A percentile compares a stretch with the other conserved stretches of the same genome.
Conservation (phyloP, 2,329 filamentous ascomycete genomes). For the Westerdykella ornata region DNA sequence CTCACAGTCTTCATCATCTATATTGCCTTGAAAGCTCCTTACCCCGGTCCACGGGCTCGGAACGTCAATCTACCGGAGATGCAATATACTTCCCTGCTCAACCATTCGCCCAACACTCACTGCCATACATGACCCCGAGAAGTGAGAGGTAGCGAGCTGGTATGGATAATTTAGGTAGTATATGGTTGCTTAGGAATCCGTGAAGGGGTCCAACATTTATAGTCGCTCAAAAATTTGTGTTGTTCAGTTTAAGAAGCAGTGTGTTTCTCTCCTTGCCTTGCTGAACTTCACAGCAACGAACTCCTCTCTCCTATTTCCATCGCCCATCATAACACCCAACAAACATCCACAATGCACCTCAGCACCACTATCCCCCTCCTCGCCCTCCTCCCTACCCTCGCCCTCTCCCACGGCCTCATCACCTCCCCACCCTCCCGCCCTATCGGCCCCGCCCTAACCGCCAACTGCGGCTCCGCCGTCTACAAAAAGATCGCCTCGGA, state of each 20-base stretch:
- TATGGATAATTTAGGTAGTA: not conserved
- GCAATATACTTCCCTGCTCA: conserved; percentile 8
- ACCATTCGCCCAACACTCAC: conserved; percentile 9
- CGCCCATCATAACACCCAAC: too few species aligned
- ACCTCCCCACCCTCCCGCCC: conserved; percentile 16
- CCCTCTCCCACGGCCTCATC: conserved; percentile 25
- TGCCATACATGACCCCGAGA: not conserved
- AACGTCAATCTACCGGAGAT: conserved; percentile 10
- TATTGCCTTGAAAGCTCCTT: not conserved
- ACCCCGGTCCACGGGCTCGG: conserved; percentile 10
- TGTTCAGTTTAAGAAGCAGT: too few species aligned
- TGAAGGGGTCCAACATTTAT: not conserved
- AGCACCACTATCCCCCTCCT: not conserved
- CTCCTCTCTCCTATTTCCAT: not conserved
- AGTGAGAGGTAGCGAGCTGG: not conserved
- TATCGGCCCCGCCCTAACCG: conserved; percentile 10
- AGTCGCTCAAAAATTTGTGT: too few species aligned
- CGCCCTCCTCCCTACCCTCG: conserved; percentile 18
- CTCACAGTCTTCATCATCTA: not conserved
- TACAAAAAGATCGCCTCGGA: conserved; percentile 13
- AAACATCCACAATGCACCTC: conserved; percentile 1
- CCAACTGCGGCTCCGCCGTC: conserved; percentile 16
- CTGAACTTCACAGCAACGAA: too few species aligned
- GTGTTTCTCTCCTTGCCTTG: too few species aligned
- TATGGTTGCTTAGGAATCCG: not conserved